A percentile compares a stretch with the other conserved stretches of the same genome.
phyloP scores from a whole-genome alignment of 2,329 filamentous ascomycete genomes.

The Fusarium azukiicola region DNA sequence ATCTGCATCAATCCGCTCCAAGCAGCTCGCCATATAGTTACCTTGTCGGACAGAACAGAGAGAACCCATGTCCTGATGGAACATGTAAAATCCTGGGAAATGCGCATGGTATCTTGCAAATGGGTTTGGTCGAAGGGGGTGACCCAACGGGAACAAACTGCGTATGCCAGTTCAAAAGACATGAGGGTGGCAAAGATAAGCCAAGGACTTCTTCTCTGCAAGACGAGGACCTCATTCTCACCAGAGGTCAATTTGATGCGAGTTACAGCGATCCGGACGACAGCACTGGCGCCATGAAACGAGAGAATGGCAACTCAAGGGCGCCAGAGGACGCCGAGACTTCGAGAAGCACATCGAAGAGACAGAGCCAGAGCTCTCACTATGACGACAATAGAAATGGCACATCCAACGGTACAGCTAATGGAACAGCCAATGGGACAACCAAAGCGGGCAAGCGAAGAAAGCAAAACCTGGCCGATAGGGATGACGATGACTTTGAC shows the following conservation, averaged over 20 bases:
- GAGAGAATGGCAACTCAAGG: neutral
- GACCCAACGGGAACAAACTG: neutral
- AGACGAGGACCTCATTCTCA: neutral
- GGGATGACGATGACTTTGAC: neutral
- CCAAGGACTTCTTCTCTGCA: neutral
- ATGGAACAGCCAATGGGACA: neutral
- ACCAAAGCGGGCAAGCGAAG: neutral
- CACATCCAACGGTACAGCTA: neutral
- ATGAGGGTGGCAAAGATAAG: neutral
- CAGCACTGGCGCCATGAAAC: neutral
- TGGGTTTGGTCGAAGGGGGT: neutral
- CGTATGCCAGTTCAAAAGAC: neutral
- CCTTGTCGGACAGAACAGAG: neutral
- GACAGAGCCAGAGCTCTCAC: neutral
- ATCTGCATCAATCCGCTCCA: neutral
- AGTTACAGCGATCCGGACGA: neutral
- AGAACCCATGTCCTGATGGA: neutral
- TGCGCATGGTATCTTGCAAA: neutral
- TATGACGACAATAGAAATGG: neutral
- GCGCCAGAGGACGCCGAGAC: neutral
- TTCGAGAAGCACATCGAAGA: neutral
- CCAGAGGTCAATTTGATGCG: neutral
- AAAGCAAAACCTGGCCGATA: neutral
- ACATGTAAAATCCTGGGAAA: neutral
- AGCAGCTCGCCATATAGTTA: neutral